Evolutionary conservation across 2,329 filamentous ascomycete genomes (phyloP).

Genomic region (Paracorniculantispora psalliotae): DNA sequence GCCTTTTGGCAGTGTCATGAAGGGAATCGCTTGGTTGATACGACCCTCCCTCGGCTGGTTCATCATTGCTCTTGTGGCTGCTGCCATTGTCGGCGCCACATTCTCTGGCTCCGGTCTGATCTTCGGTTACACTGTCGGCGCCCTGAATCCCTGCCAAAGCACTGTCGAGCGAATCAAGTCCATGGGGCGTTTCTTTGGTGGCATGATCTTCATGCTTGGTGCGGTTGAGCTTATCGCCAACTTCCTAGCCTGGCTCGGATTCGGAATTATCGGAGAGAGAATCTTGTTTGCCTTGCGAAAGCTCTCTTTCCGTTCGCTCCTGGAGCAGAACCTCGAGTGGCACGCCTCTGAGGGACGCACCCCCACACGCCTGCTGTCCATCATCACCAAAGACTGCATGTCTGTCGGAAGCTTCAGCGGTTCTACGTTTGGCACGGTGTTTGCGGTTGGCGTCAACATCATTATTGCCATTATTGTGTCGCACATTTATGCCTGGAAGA

Average conservation of each 20-base stretch:
- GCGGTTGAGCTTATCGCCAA: slow-evolving; percentile 57
- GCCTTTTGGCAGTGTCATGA: slow-evolving; percentile 19
- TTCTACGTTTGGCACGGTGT: slow-evolving; percentile 49
- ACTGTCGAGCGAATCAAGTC: slow-evolving; percentile 41
- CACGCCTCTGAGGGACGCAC: slow-evolving; percentile 43
- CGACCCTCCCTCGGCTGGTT: slow-evolving; percentile 35
- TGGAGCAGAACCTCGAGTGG: slow-evolving; percentile 56
- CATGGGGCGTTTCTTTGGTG: slow-evolving; percentile 47
- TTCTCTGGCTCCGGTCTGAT: slow-evolving; percentile 55
- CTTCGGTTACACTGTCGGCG: slow-evolving; percentile 57
- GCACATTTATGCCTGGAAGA: slow-evolving; percentile 54
- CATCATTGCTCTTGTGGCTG: slow-evolving; percentile 43
- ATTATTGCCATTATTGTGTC: slow-evolving; percentile 49
- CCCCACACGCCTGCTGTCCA: slow-evolving; percentile 44
- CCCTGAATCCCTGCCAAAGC: slow-evolving; percentile 48
- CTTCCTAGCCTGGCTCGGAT: slow-evolving; percentile 49
- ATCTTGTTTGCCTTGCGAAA: slow-evolving; percentile 52
- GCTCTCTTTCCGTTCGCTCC: slow-evolving; percentile 49
- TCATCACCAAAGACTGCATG: slow-evolving; percentile 52
- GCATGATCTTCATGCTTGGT: slow-evolving; percentile 57
- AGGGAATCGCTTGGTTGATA: slow-evolving; percentile 17
- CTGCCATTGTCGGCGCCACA: slow-evolving; percentile 50
- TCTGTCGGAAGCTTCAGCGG: slow-evolving; percentile 50
- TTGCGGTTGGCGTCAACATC: slow-evolving; percentile 50
- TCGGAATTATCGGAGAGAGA: slow-evolving; percentile 53